These are phyloP conservation scores for Pharus latifolius DNA, from an alignment of 176 grass and related monocot species.

Conservation along the genomic window DNA sequence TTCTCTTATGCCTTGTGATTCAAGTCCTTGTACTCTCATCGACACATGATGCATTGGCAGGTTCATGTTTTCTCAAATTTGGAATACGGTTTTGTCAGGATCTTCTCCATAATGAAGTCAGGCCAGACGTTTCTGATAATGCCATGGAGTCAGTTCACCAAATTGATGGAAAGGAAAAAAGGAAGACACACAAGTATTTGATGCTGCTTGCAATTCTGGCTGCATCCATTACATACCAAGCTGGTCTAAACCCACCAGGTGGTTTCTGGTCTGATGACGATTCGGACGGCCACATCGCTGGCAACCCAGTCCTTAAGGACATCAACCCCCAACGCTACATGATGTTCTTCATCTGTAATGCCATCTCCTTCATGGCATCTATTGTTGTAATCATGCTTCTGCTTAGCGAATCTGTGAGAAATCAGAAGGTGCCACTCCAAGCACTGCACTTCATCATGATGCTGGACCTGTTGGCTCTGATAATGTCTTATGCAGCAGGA, in stretches of 20 bases:
- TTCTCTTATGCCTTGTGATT: constrained; percentile 8
- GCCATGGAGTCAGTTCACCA: neutral
- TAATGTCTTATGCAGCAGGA: constrained; percentile 37
- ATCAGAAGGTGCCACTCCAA: neutral
- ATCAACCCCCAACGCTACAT: neutral
- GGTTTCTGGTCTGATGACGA: constrained; percentile 13
- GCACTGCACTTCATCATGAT: constrained; percentile 14
- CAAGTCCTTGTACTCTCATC: constrained; percentile 25
- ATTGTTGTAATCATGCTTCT: constrained; percentile 19
- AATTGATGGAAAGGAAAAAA: neutral
- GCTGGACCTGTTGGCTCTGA: constrained; percentile 30
- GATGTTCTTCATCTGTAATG: constrained; percentile 26
- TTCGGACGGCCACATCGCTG: neutral
- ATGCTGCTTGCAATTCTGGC: constrained; percentile 48
- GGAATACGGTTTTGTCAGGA: no score
- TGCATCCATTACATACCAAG: constrained; percentile 33
- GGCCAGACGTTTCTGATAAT: neutral
- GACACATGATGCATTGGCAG: neutral
- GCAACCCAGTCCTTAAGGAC: constrained; percentile 14
- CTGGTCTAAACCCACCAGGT: constrained; percentile 39
- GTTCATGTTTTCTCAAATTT: no score
- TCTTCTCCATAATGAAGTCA: no score
- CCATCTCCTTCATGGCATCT: constrained; percentile 24
- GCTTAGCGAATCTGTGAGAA: neutral
- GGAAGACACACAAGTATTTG: constrained; percentile 22